Evolutionary conservation across 2,329 filamentous ascomycete genomes (phyloP).

Genomic region (Corynespora cassiicola): DNA sequence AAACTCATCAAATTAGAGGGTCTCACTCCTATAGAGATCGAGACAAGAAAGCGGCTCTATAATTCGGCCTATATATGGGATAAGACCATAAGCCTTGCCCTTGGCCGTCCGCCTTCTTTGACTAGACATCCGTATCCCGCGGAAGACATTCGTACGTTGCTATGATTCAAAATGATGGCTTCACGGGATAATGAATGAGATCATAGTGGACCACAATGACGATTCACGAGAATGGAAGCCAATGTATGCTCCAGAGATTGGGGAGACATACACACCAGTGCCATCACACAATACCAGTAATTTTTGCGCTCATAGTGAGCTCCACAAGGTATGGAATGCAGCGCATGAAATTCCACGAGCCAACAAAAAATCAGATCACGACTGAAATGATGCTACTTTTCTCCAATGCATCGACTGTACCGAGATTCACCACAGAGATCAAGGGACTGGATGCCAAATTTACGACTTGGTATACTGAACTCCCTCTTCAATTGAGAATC

Average conservation of each 20-base stretch:
- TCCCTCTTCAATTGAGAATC: neutral
- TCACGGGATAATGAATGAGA: too few relatives aligned
- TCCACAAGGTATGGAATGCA: neutral
- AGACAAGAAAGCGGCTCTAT: conserved; percentile 21
- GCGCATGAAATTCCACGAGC: too few relatives aligned
- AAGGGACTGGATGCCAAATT: too few relatives aligned
- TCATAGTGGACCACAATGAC: conserved; percentile 1
- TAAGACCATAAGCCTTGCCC: conserved; percentile 24
- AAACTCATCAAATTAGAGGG: conserved; percentile 13
- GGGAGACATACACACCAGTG: neutral
- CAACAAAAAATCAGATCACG: too few relatives aligned
- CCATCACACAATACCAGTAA: conserved; percentile 1
- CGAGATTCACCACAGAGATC: too few relatives aligned
- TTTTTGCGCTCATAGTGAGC: neutral
- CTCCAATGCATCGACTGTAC: too few relatives aligned
- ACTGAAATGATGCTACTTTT: too few relatives aligned
- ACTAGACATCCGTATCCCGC: conserved; percentile 5
- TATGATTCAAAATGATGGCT: conserved; percentile 1
- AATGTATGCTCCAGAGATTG: neutral
- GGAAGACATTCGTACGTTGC: neutral
- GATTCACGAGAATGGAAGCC: conserved; percentile 1
- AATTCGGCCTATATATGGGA: conserved; percentile 24
- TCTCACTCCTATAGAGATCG: conserved; percentile 19
- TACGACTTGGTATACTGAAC: neutral
- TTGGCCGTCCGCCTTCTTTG: conserved; percentile 23